Evolutionary conservation across 805 yeast species (phyloP).

Genomic region (Wickerhamomyces canadensis): DNA sequence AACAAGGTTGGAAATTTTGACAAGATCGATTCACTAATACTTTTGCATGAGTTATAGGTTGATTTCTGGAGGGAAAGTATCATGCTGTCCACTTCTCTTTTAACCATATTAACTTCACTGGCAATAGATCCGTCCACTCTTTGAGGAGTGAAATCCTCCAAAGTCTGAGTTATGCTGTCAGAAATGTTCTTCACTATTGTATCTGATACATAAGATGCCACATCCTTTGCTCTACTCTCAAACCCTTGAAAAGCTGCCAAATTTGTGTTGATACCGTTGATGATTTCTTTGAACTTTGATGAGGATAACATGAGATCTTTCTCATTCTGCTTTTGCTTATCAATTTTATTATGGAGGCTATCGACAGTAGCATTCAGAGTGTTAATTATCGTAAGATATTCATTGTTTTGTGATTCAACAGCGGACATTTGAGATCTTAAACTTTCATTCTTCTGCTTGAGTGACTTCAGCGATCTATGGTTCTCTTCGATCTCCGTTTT

Average conservation of each 20-base stretch:
- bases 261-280: conserved; percentile 26
- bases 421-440: conserved; percentile 21
- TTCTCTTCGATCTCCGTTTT: conserved; percentile 46
- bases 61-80: conserved; percentile 12
- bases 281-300: conserved; percentile 25
- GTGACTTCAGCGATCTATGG: conserved; percentile 34
- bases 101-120: conserved; percentile 6
- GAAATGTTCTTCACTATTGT: conserved; percentile 4
- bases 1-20: conserved; percentile 19
- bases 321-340: conserved; percentile 28
- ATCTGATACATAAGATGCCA: conserved; percentile 11
- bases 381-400: conserved; percentile 19
- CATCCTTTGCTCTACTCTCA: conserved; percentile 17
- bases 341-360: conserved; percentile 24
- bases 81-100: conserved; percentile 11
- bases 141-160: background rate
- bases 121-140: background rate
- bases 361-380: conserved; percentile 24
- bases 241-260: conserved; percentile 19
- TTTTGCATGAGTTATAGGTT: conserved; percentile 19
- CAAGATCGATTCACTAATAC: conserved; percentile 17
- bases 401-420: conserved; percentile 17
- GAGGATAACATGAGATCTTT: conserved; percentile 27
- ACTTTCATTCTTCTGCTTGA: conserved; percentile 31
- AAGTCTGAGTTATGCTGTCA: conserved; percentile 1